Evolutionary conservation across 352 stramenopile species (phyloP).

Genomic region (Phytophthora quininea): DNA sequence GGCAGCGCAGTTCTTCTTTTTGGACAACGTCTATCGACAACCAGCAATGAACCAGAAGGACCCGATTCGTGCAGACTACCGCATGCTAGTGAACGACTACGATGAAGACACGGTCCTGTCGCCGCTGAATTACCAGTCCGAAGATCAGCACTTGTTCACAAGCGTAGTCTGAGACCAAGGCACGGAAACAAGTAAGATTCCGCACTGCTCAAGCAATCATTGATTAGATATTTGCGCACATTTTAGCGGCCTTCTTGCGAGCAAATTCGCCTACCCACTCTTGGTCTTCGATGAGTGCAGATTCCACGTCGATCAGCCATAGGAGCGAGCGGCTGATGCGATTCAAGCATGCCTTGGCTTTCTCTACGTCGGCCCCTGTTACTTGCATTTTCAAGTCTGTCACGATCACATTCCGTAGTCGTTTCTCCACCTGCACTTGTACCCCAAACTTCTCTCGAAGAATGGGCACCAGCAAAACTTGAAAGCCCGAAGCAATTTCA

Average conservation of each 20-base stretch:
- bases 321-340: conserved; percentile 61
- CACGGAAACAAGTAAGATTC: not conserved
- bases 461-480: conserved; percentile 67
- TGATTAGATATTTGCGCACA: conserved; percentile 39
- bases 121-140: conserved; percentile 37
- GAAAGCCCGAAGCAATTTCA: conserved; percentile 67
- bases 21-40: conserved; percentile 75
- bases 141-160: conserved; percentile 61
- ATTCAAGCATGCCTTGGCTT: conserved; percentile 48
- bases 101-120: conserved; percentile 37
- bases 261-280: conserved; percentile 45
- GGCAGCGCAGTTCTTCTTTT: conserved; percentile 52
- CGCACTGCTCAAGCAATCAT: conserved; percentile 7
- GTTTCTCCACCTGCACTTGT: conserved; percentile 61
- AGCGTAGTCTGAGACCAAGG: conserved; percentile 24
- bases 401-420: conserved; percentile 62
- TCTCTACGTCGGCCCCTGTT: conserved; percentile 22
- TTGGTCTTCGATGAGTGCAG: conserved; percentile 42
- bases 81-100: conserved; percentile 54
- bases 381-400: conserved; percentile 67
- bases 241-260: conserved; percentile 42
- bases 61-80: conserved; percentile 63
- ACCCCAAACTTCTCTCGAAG: conserved; percentile 62
- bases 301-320: conserved; percentile 58
- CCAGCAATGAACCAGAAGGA: conserved; percentile 65